Evolutionary conservation across 2,329 filamentous ascomycete genomes (phyloP).

Genomic region (Ramularia collo-cygni): DNA sequence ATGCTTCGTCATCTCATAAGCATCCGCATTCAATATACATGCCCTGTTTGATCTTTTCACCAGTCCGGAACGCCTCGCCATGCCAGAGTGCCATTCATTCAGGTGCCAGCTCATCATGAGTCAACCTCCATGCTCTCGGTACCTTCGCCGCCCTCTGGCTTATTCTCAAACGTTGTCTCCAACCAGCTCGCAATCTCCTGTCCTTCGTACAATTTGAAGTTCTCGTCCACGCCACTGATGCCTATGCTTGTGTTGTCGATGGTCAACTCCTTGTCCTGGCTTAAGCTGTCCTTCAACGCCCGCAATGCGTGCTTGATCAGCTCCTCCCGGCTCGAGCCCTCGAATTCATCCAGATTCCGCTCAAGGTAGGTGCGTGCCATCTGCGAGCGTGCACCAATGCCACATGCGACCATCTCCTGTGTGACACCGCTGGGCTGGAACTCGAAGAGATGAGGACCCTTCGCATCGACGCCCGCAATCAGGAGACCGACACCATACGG

Average conservation of each 20-base stretch:
- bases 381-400: slow-evolving; percentile 91
- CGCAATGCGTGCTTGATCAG: slow-evolving; percentile 83
- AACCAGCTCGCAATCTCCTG: slow-evolving; percentile 80
- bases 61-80: slow-evolving; percentile 10
- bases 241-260: slow-evolving; percentile 94
- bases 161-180: slow-evolving; percentile 56
- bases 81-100: slow-evolving; percentile 4
- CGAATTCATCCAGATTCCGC: slow-evolving; percentile 79
- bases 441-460: slow-evolving; percentile 92
- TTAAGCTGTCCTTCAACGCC: slow-evolving; percentile 89
- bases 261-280: slow-evolving; percentile 95
- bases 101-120: slow-evolving; percentile 10
- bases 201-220: slow-evolving; percentile 86
- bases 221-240: slow-evolving; percentile 78
- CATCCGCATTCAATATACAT: slow-evolving; percentile 10
- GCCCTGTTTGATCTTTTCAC: slow-evolving; percentile 2
- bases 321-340: slow-evolving; percentile 69
- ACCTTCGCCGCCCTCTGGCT: slow-evolving; percentile 25
- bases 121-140: slow-evolving; percentile 29
- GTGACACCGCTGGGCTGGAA: slow-evolving; percentile 96
- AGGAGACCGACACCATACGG: slow-evolving; percentile 93
- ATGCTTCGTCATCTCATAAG: not conserved
- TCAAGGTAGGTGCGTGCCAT: slow-evolving; percentile 98
- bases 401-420: slow-evolving; percentile 93
- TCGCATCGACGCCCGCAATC: slow-evolving; percentile 88